These are phyloP conservation scores for Stellera chamaejasme DNA, from an alignment of 345 rosid species.

Conservation along the genomic window DNA sequence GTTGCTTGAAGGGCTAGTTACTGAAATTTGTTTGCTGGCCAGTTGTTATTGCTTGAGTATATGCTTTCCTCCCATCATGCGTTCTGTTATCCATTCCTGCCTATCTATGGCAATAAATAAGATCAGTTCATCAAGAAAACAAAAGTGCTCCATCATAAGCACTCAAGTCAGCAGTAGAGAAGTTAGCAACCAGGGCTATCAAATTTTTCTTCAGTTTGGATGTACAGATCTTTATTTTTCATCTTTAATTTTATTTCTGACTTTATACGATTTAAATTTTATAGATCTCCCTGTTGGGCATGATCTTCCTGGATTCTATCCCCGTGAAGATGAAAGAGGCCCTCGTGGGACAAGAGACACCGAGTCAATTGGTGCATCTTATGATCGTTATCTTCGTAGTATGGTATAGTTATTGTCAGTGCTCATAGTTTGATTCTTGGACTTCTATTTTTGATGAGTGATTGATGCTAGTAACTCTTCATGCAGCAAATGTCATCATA, in stretches of 20 bases:
- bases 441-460: not conserved
- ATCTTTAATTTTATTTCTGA: not conserved
- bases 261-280: constrained; percentile 18
- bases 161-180: no score
- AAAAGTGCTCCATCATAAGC: no score
- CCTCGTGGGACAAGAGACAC: constrained; percentile 37
- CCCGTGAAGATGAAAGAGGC: constrained; percentile 48
- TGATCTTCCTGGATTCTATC: constrained; percentile 33
- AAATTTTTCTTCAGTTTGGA: not conserved
- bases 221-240: not conserved
- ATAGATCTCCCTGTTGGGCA: constrained; percentile 32
- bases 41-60: no score
- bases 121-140: no score
- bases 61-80: no score
- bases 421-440: not conserved
- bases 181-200: no score
- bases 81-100: no score
- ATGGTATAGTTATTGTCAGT: constrained; percentile 21
- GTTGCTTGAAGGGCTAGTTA: no score
- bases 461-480: constrained; percentile 7
- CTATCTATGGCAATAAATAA: no score
- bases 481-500: constrained; percentile 43
- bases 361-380: constrained; percentile 50
- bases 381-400: constrained; percentile 49
- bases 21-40: no score